Evolutionary conservation across 257 asterid genomes (phyloP), one percentile per base, ranked within the genome.

Genomic region (Fraxinus cuspidata): DNA sequence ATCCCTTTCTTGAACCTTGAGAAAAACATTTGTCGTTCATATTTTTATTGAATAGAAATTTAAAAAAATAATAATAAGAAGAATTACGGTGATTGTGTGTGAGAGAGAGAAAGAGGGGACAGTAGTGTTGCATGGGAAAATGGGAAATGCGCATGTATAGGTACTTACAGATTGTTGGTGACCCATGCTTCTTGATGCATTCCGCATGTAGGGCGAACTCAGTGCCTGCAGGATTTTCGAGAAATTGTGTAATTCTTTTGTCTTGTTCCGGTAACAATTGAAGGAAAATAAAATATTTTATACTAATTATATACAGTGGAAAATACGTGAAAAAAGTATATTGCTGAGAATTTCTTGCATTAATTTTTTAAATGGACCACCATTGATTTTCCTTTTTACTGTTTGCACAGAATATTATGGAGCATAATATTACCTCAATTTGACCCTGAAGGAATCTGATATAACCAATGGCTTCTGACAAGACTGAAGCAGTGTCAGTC

Each of bases 401-500:
- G 32, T 10, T 11, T 63, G 69, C 69, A 63, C 69, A 10, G 32
- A 63, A 63, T 23, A 63, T 25, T 10, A 63, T 63, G 47, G 15
- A 56, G 65, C 65, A 56, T 7, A 25, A 56, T n/a, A 11, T 25
- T 74, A 95, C 98, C 99, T 94, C 92, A 88, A 94, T 92, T 81
- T 91, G 99, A 65, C 84, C 85, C 71, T 92, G 97, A 79, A 92
- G 97, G 97, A 92, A 90, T 92, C 96, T 90, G 86, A 94, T 91
- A 89, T 87, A 91, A 69, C 94, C 97, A 85, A 92, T 92, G 82
- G 96, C 92, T 82, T 94, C 99, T 90, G 97, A 92, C 92, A 94
- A 84, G 75, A 94, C 99, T 78, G 99, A 94, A 84, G 99, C 99
- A 74, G 99, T 94, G 88, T 94, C 99, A 89, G 97, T 94, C 99